Percentiles rank a stretch among this genome's conserved stretches.
Evolutionary conservation across 2,329 filamentous ascomycete genomes (phyloP).

Genomic region (Escovopsis weberi): DNA sequence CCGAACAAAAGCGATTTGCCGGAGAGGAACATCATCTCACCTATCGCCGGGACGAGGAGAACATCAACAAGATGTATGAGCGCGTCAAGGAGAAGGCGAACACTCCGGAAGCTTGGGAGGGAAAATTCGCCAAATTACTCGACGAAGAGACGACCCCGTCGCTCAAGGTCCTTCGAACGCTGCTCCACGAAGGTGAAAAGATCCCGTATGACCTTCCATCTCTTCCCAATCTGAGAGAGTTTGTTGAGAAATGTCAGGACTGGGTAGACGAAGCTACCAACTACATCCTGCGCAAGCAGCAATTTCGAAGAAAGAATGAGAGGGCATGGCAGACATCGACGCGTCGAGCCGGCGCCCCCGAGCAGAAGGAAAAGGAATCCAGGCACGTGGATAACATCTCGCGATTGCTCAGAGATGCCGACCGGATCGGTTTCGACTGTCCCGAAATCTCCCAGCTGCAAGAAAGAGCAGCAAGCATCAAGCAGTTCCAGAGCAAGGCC

Average conservation of each 20-base stretch:
- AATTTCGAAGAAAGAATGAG: constrained; percentile 90
- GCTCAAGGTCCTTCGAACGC: constrained; percentile 67
- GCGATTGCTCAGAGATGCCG: constrained; percentile 68
- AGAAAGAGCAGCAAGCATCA: constrained; percentile 74
- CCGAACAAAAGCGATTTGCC: constrained; percentile 50
- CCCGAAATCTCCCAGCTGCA: constrained; percentile 75
- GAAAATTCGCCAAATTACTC: constrained; percentile 74
- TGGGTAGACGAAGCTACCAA: constrained; percentile 96
- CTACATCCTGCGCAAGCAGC: constrained; percentile 94
- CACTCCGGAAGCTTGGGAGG: constrained; percentile 76
- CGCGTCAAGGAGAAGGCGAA: constrained; percentile 78
- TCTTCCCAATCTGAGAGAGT: constrained; percentile 66
- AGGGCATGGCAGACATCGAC: constrained; percentile 66
- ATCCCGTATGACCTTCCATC: constrained; percentile 83
- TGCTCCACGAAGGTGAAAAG: constrained; percentile 87
- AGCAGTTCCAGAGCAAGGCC: constrained; percentile 68
- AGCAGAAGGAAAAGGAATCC: constrained; percentile 71
- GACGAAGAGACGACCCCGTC: constrained; percentile 74
- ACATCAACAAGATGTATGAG: constrained; percentile 49
- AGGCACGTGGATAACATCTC: constrained; percentile 83
- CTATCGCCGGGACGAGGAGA: constrained; percentile 63
- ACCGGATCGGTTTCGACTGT: constrained; percentile 83
- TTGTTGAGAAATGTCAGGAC: constrained; percentile 92
- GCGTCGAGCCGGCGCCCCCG: constrained; percentile 44
- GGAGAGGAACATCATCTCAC: constrained; percentile 60